Evolutionary conservation across 2,329 filamentous ascomycete genomes (phyloP), one percentile per base, ranked within the genome.

Genomic region (Scedosporium boydii): DNA sequence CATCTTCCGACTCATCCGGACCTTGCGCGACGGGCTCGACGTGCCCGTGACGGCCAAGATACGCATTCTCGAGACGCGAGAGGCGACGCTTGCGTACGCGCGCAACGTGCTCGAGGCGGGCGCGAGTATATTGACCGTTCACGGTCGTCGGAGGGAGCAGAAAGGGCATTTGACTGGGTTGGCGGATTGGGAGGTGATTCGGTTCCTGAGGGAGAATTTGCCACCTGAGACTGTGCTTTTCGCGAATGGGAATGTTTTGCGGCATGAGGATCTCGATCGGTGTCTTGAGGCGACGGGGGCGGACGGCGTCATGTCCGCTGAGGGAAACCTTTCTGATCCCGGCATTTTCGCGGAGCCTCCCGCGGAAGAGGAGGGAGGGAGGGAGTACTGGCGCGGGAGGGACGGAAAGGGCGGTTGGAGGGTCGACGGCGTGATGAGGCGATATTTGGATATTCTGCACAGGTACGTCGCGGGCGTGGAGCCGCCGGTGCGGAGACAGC

Each of bases 11-110:
- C 80, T 99, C 70, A 91, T 99, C 70, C 87, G 88, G 68, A 91
- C 79, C n/a, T 78, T 98, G 56, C 90, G 97, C 71, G 82, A 82
- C 48, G 83, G 91, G 62, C 81, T 99, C 3, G 76, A 87, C 2
- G 78, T 99, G 0, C 95, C 95, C 0, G 87, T 99, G 14, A 98
- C 95, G 2, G 95, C 93, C 27, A 99, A 99, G 77, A 96, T 99
- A 69, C 84, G 95, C 7, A 87, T 98, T 21, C 80, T 96, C 4
- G 93, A 97, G 48, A 93, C 89, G 0, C 88, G 82, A 65, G 93
- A 97, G 76, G 86, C 88, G 72, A 97, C 93, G 0, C 77, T 99
- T 66, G 87, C 87, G 55, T 99, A 99, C 74, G 95, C 95, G 12
- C 86, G 87, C 69, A 96, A 91, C 75, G 89, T 98, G 1, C 76